Evolutionary conservation across 768 basidiomycete species (phyloP), one percentile per base, ranked within the genome.

Genomic region (Holtermanniella nyarrowii): DNA sequence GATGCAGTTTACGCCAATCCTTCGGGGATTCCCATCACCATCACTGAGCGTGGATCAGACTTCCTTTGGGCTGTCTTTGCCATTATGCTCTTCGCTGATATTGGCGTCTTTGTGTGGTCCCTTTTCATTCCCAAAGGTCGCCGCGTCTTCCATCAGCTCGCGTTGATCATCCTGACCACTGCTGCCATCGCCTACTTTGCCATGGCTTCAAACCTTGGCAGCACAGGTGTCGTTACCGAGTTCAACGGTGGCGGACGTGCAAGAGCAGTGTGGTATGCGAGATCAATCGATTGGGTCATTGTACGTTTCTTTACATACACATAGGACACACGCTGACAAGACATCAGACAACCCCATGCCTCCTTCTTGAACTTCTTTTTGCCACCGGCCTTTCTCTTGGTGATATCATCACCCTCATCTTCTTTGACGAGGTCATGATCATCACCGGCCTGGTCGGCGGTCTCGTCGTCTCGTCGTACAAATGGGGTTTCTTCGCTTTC

Each of bases 121-220:
- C 73, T 73, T 58, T 49, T 70, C 51, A 57, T 71, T 1, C 72
- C 73, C 11, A 65, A 63, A 4, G 77, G 76, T 40, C 74, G 72
- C 23, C 70, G 78, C 24, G 70, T 76, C 7, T 76, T 79, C 72
- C 78, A 80, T 61, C 76, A 77, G 53, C 66, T 80, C 42, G 74
- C 74, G 43, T 61, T 76, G 26, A 70, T 79, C 50, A 71, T 80
- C 37, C 63, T 80, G 20, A 66, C 74, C 16, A 78, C 78, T 0
- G 70, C 76, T 2, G 58, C 71, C 12, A 65, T 80, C 41, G 65
- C 76, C 1, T 79, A 78, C 70, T 79, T 78, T 64, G 69, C 74
- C 12, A 79, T 80, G 79, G 80, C 79, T 0, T 79, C 78, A 18
- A 74, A 80, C 60, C 72, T 81, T 37, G 80, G 80, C 12, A 69